Conservation (phyloP, 495 filamentous ascomycete species). For the Neurospora sp. region DNA sequence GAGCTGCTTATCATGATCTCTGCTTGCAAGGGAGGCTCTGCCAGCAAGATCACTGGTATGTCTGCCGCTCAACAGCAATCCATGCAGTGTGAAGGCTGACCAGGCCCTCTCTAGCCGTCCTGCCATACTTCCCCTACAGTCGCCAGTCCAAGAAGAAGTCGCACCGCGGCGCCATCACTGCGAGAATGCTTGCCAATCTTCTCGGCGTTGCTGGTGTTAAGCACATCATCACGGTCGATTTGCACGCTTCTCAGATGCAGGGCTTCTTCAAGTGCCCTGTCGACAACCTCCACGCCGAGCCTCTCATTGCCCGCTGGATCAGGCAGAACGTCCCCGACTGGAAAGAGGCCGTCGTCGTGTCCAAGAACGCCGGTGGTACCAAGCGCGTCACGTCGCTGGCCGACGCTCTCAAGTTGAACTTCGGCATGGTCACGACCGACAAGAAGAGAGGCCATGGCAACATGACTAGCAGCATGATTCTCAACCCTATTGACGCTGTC, state of each 20-base stretch:
- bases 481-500: conserved; percentile 38
- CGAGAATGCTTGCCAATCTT: conserved; percentile 92
- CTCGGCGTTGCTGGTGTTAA: conserved; percentile 87
- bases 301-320: conserved; percentile 93
- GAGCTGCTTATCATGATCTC: conserved; percentile 98
- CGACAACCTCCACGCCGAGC: conserved; percentile 94
- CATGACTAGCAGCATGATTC: conserved; percentile 61
- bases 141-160: conserved; percentile 99
- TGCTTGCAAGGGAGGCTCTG: conserved; percentile 93
- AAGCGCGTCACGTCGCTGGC: conserved; percentile 95
- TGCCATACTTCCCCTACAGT: conserved; percentile 98
- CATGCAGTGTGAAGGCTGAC: conserved; percentile 7
- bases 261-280: conserved; percentile 98
- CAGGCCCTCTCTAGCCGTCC: conserved; percentile 56
- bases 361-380: conserved; percentile 94
- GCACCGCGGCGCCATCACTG: conserved; percentile 91
- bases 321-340: conserved; percentile 75
- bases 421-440: conserved; percentile 94
- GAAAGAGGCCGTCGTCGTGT: conserved; percentile 89
- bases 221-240: conserved; percentile 94
- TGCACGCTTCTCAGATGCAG: conserved; percentile 97
- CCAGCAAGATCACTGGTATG: conserved; percentile 93
- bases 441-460: conserved; percentile 55
- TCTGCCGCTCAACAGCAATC: conserved; percentile 6
- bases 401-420: conserved; percentile 93